Conservation (phyloP, 2,329 filamentous ascomycete genomes). For the Neoarthrinium moseri region DNA sequence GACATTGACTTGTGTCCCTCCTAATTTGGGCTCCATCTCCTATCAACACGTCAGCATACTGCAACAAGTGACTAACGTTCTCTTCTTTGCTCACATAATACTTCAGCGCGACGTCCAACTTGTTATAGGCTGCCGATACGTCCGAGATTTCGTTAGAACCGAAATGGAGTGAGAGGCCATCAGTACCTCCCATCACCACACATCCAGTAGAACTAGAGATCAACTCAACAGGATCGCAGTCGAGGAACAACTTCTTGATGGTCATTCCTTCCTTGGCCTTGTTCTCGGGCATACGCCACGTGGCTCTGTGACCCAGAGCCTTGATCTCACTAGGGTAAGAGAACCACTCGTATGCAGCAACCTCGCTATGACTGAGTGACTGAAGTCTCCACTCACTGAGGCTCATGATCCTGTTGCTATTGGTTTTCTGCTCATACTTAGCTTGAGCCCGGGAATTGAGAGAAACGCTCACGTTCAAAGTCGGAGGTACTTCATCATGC, state of each 20-base stretch:
- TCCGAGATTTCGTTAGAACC: conserved; percentile 2
- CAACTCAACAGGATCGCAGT: not conserved
- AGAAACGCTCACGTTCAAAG: not conserved
- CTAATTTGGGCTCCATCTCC: not conserved
- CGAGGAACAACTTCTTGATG: conserved; percentile 4
- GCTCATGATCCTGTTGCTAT: conserved; percentile 6
- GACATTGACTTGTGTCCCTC: not conserved
- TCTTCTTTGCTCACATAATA: conserved; percentile 8
- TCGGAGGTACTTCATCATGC: not conserved
- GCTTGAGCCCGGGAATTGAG: not conserved
- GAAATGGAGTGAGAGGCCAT: conserved; percentile 7
- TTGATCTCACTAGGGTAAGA: conserved; percentile 8
- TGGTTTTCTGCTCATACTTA: conserved; percentile 1
- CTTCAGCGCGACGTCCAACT: conserved; percentile 7
- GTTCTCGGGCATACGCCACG: conserved; percentile 5
- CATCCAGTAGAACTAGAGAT: conserved; percentile 6
- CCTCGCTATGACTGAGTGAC: not conserved
- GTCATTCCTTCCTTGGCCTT: not conserved
- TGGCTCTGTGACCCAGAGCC: not conserved
- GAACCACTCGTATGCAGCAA: conserved; percentile 5
- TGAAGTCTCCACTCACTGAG: conserved; percentile 3
- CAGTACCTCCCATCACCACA: conserved; percentile 1
- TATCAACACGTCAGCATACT: not conserved
- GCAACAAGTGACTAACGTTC: not conserved
- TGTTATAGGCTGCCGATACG: not conserved